A percentile compares a stretch with the other conserved stretches of the same genome.
Conservation (phyloP, 192 early-diverging fungal species). For the Linnemannia hyalina region DNA sequence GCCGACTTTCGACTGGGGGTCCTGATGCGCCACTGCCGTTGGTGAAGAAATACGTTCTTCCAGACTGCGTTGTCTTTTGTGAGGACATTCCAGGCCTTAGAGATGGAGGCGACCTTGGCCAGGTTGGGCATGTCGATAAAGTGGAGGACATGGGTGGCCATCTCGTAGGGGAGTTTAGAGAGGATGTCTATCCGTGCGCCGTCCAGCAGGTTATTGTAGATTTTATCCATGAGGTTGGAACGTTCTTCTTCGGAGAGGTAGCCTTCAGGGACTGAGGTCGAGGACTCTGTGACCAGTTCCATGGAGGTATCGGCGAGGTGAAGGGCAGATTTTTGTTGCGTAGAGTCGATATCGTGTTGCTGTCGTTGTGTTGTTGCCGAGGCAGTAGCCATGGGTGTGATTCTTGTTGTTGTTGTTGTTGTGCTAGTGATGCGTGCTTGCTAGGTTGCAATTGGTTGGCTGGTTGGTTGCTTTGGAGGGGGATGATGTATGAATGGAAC, state of each 20-base stretch:
- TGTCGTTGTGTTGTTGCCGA: not conserved
- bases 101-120: constrained; percentile 68
- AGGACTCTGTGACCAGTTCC: not conserved
- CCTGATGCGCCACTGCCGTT: constrained; percentile 61
- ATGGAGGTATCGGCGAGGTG: constrained; percentile 5
- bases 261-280: not conserved
- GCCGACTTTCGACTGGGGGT: not conserved
- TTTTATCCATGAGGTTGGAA: constrained; percentile 14
- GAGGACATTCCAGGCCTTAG: constrained; percentile 73
- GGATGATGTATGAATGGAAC: not conserved
- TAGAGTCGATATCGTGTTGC: not conserved
- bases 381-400: not conserved
- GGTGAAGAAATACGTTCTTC: constrained; percentile 69
- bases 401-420: not conserved
- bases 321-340: constrained; percentile 19
- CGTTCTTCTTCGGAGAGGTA: not conserved
- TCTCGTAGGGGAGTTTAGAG: constrained; percentile 77
- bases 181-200: constrained; percentile 66
- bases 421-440: no score
- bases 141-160: constrained; percentile 74
- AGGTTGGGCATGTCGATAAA: constrained; percentile 70
- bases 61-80: constrained; percentile 80
- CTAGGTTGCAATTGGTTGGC: not conserved
- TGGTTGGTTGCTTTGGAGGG: no score
- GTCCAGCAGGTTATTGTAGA: constrained; percentile 22